Evolutionary conservation across 116 monocot genomes (phyloP), one percentile per base, ranked within the genome.

Genomic region (Zostera marina): DNA sequence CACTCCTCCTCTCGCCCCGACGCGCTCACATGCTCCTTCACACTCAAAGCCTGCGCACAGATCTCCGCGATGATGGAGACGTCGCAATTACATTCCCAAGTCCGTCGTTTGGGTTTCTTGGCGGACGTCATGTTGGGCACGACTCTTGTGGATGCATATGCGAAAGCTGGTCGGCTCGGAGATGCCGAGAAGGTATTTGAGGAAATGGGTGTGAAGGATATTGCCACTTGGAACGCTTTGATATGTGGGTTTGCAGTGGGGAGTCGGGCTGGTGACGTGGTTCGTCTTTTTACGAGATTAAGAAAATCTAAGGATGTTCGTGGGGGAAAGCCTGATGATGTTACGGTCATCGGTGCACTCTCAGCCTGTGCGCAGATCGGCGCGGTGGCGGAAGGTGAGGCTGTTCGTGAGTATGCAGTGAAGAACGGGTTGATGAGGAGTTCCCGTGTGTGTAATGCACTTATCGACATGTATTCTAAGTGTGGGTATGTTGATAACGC

Each of bases 301-400:
- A 41, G 59, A 9, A 40, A 42, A 9, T 42, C 9, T 11, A 43
- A 26, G 40, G 60, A 65, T 32, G 24, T 42, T 19, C 55, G 54
- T 32, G 70, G 68, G 52, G 15, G 23, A 5, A 32, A 32, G 17
- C 83, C 88, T 8, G 77, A 83, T 58, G 73, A 68, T 19, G 52
- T 81, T 59, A 93, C 92, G 9, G 48, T 87, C 41, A 56, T 93
- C 22, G 76, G 74, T 7, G 88, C 77, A 3, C 74, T 87, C 44
- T 80, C 88, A 2, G 84, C 92, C 1, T 93, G 81, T 61, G 66
- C 78, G 0, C 88, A 87, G 76, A 79, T 87, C 3, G 87, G 92
- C n/a, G 38, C 63, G 3, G 41, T 76, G 13, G 17, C 17, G 6
- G 77, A 78, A 1, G 88, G 81, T 11, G 65, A 61, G 32, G 67